Conservation (phyloP, 2,329 filamentous ascomycete species). For the Fusarium tjaetaba region DNA sequence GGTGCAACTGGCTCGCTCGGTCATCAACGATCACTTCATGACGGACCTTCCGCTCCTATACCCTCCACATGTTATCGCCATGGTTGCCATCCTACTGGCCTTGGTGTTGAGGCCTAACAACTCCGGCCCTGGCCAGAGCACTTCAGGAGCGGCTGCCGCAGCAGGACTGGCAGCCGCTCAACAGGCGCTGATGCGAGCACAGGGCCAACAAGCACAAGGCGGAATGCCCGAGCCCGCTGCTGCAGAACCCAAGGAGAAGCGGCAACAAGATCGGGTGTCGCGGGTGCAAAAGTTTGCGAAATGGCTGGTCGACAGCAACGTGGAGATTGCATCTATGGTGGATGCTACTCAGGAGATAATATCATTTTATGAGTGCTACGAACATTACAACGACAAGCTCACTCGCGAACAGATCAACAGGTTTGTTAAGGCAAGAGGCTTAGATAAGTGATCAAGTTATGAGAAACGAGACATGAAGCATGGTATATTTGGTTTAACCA, state of each 20-base stretch:
- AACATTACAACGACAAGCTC: constrained; percentile 69
- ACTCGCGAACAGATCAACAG: constrained; percentile 67
- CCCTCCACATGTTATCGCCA: constrained; percentile 87
- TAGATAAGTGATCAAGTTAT: constrained; percentile 58
- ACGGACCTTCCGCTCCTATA: constrained; percentile 90
- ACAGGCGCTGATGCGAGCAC: constrained; percentile 59
- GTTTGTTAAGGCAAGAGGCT: constrained; percentile 66
- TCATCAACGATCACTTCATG: constrained; percentile 93
- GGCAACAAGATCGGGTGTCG: constrained; percentile 66
- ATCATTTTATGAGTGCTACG: constrained; percentile 80
- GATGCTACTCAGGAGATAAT: constrained; percentile 93
- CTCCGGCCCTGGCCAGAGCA: constrained; percentile 43
- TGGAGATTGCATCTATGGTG: constrained; percentile 85
- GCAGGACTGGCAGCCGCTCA: constrained; percentile 61
- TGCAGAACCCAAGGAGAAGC: constrained; percentile 56
- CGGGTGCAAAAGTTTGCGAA: constrained; percentile 74
- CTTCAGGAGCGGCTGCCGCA: constrained; percentile 47
- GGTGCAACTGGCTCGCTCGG: constrained; percentile 77
- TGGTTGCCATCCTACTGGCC: constrained; percentile 84
- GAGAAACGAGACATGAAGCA: constrained; percentile 41
- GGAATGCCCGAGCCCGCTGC: constrained; percentile 24
- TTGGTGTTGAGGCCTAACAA: constrained; percentile 77
- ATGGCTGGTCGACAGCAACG: constrained; percentile 86
- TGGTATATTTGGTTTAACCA: constrained; percentile 5
- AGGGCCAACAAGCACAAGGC: constrained; percentile 45